phyloP scores from a whole-genome alignment of 345 rosid genomes.

The Euphorbia peplus region DNA sequence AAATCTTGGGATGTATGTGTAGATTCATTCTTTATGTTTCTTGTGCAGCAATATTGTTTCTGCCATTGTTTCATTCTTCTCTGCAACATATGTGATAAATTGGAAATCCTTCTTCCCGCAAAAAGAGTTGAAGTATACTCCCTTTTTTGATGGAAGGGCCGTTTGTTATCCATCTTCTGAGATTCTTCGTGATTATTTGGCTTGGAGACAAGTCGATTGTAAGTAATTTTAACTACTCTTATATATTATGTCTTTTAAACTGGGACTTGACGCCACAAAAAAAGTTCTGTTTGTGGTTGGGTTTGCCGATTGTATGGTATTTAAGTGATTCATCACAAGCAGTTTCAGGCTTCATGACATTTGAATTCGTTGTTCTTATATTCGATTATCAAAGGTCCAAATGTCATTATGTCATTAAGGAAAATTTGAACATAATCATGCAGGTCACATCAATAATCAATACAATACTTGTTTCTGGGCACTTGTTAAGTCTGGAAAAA shows the following conservation, averaged over 20 bases:
- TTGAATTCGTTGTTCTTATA: background rate
- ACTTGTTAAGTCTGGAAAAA: constrained; percentile 82
- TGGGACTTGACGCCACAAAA: too few species aligned
- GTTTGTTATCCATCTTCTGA: constrained; percentile 78
- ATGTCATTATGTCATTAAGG: background rate
- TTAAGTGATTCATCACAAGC: background rate
- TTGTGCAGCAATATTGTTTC: constrained; percentile 61
- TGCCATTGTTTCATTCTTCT: constrained; percentile 61
- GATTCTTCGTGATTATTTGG: constrained; percentile 75
- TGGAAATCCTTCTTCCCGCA: constrained; percentile 79
- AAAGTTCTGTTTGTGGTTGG: background rate
- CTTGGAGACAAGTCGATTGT: constrained; percentile 99
- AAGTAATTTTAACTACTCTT: constrained; percentile 32
- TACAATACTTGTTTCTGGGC: constrained; percentile 95
- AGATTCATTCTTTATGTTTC: constrained; percentile 6
- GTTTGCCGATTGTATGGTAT: background rate
- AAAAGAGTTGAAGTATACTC: constrained; percentile 62
- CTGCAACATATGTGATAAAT: constrained; percentile 58
- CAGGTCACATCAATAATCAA: constrained; percentile 95
- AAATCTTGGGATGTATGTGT: background rate
- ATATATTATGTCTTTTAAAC: too few species aligned
- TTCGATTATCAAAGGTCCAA: background rate
- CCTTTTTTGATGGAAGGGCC: constrained; percentile 86
- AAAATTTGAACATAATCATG: constrained; percentile 12
- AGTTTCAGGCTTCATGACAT: constrained; percentile 5